Base-by-base conservation (phyloP, 306 rosid genomes). In the Castanea crenata region DNA sequence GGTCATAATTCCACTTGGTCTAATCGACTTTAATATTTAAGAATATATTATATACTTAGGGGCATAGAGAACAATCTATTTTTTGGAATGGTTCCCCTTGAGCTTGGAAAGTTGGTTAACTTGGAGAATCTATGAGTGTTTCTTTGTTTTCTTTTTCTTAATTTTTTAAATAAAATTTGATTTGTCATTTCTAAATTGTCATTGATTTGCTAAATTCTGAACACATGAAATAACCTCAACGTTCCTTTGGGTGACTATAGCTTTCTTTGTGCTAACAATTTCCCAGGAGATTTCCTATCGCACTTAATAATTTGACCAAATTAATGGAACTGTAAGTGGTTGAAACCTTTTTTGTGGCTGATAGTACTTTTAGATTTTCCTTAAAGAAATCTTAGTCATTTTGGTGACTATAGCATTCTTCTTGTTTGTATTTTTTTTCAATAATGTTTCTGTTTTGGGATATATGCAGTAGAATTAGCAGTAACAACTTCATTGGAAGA, bases 401-500 rank as follows among this genome's bases (percentile, higher is more conserved):
- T 35, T 35, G 8, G 8, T 35, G 41, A 35, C 7, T 35, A 0
- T 1, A 35, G 41, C 74, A 21, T 10, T 7, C 46, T 35, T 72
- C n/a, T 27, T 8, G 12, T 19, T 46, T 23, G 1, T 4, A 21
- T 23, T 51, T 19, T 71, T 15, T 4, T 5, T 44, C 32, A 69
- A 11, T 38, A 1, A 9, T 71, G 44, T 23, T 71, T 38, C 12
- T 1, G 23, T 49, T 10, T 38, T 76, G 31, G 18, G 11, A 64
- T 21, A 16, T 27, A 20, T 71, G 29, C 79, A 84, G 84, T 23
- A 11, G 3, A 44, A 73, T 84, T 31, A 79, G 84, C 35, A 77
- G 87, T 19, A 84, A 84, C 65, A 76, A 84, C 77, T 80, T 84
- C 77, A 77, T 8, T 14, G 82, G 87, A 80, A 84, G 59, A 59